Base-by-base conservation (phyloP, 306 rosid species). In the Begonia fuchsioides region DNA sequence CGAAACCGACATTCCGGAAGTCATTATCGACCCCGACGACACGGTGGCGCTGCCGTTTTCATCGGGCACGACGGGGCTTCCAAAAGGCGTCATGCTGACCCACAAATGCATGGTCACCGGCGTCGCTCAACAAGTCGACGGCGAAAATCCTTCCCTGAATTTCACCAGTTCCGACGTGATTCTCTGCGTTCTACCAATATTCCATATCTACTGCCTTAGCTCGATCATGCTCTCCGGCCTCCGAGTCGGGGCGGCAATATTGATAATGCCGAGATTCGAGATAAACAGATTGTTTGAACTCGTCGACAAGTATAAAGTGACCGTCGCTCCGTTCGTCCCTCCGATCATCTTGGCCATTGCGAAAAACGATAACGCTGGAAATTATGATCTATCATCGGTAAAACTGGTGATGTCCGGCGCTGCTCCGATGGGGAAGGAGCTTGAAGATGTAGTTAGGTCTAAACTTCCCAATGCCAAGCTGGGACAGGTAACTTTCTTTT, bases 1-100 rank as follows among this genome's bases (percentile, higher is more conserved):
- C 1, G 83, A 68, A 17, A 44, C 13, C 1, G 77, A 64, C 0
- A 7, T 70, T 39, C 61, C 63, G 0, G 66, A 57, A 2, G 69
- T 70, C 14, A 47, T 81, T 5, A 74, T 86, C 1, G n/a, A 44
- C 0, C 57, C 68, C 0, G 52, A 75, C 19, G 93, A 87, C 9
- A 85, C 69, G 17, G 85, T 87, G 3, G 87, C 93, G 5, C 51
- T 87, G 9, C 96, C 94, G 0, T 87, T 79, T 17, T 87, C 87
- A 5, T 87, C 93, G 0, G 87, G 93, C 2, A 87, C 93, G 6
- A 87, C 85, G 0, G 93, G 96, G 1, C 19, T 87, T 1, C 85
- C 96, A 5, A 87, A 82, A 46, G 94, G 87, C 0, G 96, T 87
- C 47, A 82, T 87, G 96, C 26, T 87, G 6, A 82, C 87, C 3